phyloP scores from a whole-genome alignment of 805 yeast genomes.

The Kodamaea hsintzibuensis region DNA sequence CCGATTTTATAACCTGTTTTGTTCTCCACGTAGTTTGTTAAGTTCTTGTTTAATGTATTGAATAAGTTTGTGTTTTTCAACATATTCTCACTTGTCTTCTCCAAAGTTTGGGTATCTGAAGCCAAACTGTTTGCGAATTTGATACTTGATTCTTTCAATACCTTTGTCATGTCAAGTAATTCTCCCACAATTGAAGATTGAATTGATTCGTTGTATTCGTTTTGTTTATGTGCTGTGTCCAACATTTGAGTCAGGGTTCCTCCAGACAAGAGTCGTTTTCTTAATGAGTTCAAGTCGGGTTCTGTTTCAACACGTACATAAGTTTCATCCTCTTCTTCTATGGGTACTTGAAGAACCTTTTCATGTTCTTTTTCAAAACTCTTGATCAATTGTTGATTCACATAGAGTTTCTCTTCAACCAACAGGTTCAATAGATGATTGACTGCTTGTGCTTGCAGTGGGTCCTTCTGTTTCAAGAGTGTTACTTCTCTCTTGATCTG shows the following conservation, averaged over 20 bases:
- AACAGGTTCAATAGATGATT: slow-evolving; percentile 16
- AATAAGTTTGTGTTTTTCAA: slow-evolving; percentile 30
- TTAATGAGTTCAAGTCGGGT: slow-evolving; percentile 22
- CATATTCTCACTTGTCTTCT: slow-evolving; percentile 37
- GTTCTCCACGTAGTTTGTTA: slow-evolving; percentile 37
- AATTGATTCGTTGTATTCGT: slow-evolving; percentile 41
- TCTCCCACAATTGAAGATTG: slow-evolving; percentile 54
- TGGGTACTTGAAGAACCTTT: not conserved
- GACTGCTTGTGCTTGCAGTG: slow-evolving; percentile 13
- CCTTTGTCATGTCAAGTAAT: slow-evolving; percentile 47
- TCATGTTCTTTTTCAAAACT: slow-evolving; percentile 8
- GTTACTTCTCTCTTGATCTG: slow-evolving; percentile 18
- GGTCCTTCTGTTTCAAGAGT: slow-evolving; percentile 11
- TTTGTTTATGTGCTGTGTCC: slow-evolving; percentile 15
- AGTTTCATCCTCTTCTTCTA: slow-evolving; percentile 4
- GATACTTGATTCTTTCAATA: slow-evolving; percentile 46
- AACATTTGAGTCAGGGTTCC: slow-evolving; percentile 18
- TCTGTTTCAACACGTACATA: slow-evolving; percentile 10
- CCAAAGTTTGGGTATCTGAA: slow-evolving; percentile 31
- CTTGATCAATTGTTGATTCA: slow-evolving; percentile 18
- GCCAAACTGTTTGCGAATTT: slow-evolving; percentile 29
- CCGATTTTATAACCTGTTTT: slow-evolving; percentile 44
- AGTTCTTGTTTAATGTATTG: slow-evolving; percentile 34
- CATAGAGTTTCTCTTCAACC: slow-evolving; percentile 23
- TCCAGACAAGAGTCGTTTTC: slow-evolving; percentile 27